Base-by-base conservation (phyloP, 2,329 filamentous ascomycete species). In the Trichoderma sp. region DNA sequence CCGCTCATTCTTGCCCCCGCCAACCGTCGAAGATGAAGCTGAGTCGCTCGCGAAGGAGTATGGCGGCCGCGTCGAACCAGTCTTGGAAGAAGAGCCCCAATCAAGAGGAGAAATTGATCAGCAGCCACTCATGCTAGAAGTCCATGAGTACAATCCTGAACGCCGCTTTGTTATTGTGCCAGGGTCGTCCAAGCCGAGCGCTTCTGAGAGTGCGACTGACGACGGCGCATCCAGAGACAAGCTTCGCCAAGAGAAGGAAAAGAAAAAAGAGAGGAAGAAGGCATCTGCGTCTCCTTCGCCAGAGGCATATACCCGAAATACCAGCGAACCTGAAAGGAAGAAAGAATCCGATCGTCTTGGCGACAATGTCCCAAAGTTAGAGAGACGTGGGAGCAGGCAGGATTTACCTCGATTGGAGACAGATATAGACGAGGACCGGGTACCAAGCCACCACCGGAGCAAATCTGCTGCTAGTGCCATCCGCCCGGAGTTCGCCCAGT, bases 11-110 rank as follows among this genome's bases (percentile, higher is more conserved):
- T 88, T 90, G 6, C 90, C 90, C 1, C 82, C 83, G 19, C 89
- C 90, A 4, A 88, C 78, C 39, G 89, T 90, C 57, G 91, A 94
- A 76, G 90, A 93, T 74, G 91, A 92, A 76, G 80, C 76, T 17
- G 83, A 81, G 15, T 86, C 90, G 8, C 77, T 92, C 42, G 85
- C 84, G 6, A 87, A 84, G 75, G 91, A 93, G 74, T 78, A 86
- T 72, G 81, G 82, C 29, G 78, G 78, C 32, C 60, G 64, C 12
- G 69, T 76, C 42, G 72, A 71, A 60, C 76, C 54, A 27, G 65
- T 72, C 52, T 71, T 69, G 64, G 82, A 80, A 67, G 89, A 90
- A 71, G 87, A 89, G 68, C 83, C 86, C 32, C 82, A 83, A 59
- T 84, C 84, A 67, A 86, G 86, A 67, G 91, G 91, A 45, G 84